Conservation (phyloP, 2,329 filamentous ascomycete genomes). For the Zymoseptoria ardabiliae region DNA sequence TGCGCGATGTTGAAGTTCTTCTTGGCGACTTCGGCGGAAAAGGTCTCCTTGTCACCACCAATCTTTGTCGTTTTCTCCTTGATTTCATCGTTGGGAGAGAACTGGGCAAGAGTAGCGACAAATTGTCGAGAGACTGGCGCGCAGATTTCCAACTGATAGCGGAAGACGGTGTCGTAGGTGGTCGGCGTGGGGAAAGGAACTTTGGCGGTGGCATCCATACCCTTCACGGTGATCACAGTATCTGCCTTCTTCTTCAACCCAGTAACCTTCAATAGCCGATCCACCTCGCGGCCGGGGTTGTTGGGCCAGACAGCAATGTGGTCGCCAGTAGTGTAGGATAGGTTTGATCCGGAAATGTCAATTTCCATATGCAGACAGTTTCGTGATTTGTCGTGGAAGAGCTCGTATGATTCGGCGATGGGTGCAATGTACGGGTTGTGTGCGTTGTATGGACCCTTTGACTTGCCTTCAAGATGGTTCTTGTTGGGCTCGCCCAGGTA, state of each 20-base stretch:
- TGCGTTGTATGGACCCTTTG: conserved; percentile 86
- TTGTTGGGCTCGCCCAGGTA: conserved; percentile 79
- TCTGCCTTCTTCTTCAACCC: conserved; percentile 70
- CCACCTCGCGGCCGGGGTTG: conserved; percentile 85
- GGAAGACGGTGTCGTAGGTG: conserved; percentile 85
- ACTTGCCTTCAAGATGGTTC: conserved; percentile 78
- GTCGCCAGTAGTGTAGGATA: conserved; percentile 92
- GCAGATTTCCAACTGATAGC: conserved; percentile 96
- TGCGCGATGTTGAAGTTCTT: conserved; percentile 87
- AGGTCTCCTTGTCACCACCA: conserved; percentile 90
- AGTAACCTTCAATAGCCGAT: conserved; percentile 75
- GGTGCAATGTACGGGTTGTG: conserved; percentile 86
- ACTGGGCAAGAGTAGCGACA: conserved; percentile 75
- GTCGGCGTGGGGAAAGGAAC: conserved; percentile 96
- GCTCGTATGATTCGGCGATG: conserved; percentile 79
- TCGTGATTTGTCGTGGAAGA: conserved; percentile 81
- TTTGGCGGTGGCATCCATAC: conserved; percentile 89
- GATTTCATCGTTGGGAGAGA: conserved; percentile 74
- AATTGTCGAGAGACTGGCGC: conserved; percentile 95
- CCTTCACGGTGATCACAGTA: conserved; percentile 78
- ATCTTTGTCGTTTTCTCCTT: conserved; percentile 86
- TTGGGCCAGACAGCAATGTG: conserved; percentile 97
- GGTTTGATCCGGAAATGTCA: conserved; percentile 79
- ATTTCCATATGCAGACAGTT: conserved; percentile 98
- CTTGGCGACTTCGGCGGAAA: conserved; percentile 74